Conservation (phyloP, 2,329 filamentous ascomycete genomes). For the Teratosphaeria zuluensis region DNA sequence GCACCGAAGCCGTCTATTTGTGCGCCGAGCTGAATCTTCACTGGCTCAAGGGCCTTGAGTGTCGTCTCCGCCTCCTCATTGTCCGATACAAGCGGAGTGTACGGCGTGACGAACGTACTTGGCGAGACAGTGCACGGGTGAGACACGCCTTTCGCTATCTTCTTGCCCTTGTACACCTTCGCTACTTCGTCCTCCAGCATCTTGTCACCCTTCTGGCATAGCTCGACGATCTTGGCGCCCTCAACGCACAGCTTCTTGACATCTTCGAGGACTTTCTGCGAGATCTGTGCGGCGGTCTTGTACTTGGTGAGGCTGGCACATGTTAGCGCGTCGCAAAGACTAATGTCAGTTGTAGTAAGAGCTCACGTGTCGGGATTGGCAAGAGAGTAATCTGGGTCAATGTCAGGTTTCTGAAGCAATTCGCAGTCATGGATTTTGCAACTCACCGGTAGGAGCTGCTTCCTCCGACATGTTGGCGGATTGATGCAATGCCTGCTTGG, state of each 20-base stretch:
- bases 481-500: background rate
- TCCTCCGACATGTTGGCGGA: background rate
- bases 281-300: slow-evolving; percentile 92
- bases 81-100: slow-evolving; percentile 84
- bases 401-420: background rate
- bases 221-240: slow-evolving; percentile 82
- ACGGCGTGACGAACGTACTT: slow-evolving; percentile 87
- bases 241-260: slow-evolving; percentile 58
- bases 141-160: slow-evolving; percentile 84
- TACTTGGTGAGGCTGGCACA: slow-evolving; percentile 95
- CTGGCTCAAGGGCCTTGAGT: slow-evolving; percentile 73
- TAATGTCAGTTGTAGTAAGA: slow-evolving; percentile 1
- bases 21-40: slow-evolving; percentile 98
- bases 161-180: slow-evolving; percentile 98
- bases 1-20: slow-evolving; percentile 96
- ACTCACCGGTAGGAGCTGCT: background rate
- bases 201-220: slow-evolving; percentile 94
- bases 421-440: background rate
- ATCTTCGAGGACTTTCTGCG: slow-evolving; percentile 85
- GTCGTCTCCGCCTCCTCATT: slow-evolving; percentile 69
- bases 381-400: slow-evolving; percentile 25
- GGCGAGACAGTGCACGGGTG: slow-evolving; percentile 95
- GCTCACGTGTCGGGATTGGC: slow-evolving; percentile 30
- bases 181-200: slow-evolving; percentile 83
- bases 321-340: slow-evolving; percentile 58